Conservation (phyloP, 2,329 filamentous ascomycete species). For the Xylaria digitata region DNA sequence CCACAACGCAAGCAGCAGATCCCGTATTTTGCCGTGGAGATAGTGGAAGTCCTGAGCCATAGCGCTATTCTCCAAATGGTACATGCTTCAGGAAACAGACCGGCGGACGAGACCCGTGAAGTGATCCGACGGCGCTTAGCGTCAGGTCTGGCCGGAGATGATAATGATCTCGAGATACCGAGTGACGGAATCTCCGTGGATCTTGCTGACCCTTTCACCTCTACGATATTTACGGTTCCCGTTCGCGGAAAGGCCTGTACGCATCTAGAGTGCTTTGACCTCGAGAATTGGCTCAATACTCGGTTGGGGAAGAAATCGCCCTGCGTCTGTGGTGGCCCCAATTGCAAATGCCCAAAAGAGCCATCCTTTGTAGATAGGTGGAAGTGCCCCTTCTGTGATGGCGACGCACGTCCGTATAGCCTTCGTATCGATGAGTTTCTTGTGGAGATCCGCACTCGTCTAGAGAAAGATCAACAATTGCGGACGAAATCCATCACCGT, state of each 20-base stretch:
- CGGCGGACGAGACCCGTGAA: slow-evolving; percentile 62
- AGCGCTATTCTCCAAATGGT: slow-evolving; percentile 57
- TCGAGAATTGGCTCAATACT: slow-evolving; percentile 81
- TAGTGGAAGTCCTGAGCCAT: slow-evolving; percentile 67
- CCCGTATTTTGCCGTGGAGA: slow-evolving; percentile 78
- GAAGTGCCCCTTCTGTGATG: slow-evolving; percentile 86
- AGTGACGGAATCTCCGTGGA: slow-evolving; percentile 69
- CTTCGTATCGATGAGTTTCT: slow-evolving; percentile 82
- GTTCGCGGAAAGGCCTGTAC: slow-evolving; percentile 76
- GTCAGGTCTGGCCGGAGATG: slow-evolving; percentile 53
- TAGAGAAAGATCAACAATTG: slow-evolving; percentile 62
- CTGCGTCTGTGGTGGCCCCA: slow-evolving; percentile 50
- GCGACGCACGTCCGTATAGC: slow-evolving; percentile 78
- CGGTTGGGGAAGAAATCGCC: slow-evolving; percentile 61
- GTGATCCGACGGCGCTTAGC: slow-evolving; percentile 66
- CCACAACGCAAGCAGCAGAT: slow-evolving; percentile 45
- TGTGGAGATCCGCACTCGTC: slow-evolving; percentile 65
- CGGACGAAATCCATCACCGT: slow-evolving; percentile 71
- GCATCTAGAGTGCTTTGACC: slow-evolving; percentile 91
- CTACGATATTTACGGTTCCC: slow-evolving; percentile 74
- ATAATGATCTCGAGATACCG: slow-evolving; percentile 73
- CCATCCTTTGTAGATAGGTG: slow-evolving; percentile 75
- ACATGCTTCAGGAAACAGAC: slow-evolving; percentile 51
- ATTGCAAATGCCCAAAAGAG: slow-evolving; percentile 58
- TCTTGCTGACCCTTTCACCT: slow-evolving; percentile 74